Evolutionary conservation across 2,329 filamentous ascomycete genomes (phyloP).

Genomic region (Penicillium decumbens): DNA sequence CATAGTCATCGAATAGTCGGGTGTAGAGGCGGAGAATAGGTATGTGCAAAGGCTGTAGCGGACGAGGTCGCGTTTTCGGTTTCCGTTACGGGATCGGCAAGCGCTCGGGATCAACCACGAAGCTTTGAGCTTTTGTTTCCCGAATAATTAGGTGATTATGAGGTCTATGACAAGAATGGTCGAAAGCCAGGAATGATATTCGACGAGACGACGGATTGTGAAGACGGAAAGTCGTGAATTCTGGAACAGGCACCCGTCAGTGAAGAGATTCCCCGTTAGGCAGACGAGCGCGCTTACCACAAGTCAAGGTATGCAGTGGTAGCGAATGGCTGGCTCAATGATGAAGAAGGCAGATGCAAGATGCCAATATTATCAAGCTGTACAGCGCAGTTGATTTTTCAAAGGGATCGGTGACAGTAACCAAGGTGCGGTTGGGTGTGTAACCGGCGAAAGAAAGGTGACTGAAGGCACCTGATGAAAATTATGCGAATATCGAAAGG

Average conservation of each 20-base stretch:
- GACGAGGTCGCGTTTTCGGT: constrained; percentile 9
- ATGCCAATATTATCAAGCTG: constrained; percentile 19
- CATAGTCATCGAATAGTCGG: constrained; percentile 27
- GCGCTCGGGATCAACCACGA: constrained; percentile 29
- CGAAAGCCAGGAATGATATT: constrained; percentile 7
- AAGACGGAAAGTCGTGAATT: constrained; percentile 6
- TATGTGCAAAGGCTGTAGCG: constrained; percentile 28
- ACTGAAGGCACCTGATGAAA: constrained; percentile 2
- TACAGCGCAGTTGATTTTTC: constrained; percentile 12
- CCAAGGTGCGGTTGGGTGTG: background rate
- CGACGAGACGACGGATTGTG: constrained; percentile 4
- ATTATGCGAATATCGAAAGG: constrained; percentile 19
- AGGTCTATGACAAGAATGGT: constrained; percentile 17
- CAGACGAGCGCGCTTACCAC: constrained; percentile 18
- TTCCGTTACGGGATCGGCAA: constrained; percentile 12
- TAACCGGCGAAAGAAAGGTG: constrained; percentile 7
- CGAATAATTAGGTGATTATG: constrained; percentile 33
- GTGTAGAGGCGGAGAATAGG: constrained; percentile 15
- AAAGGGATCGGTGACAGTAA: background rate
- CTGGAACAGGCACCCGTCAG: constrained; percentile 6
- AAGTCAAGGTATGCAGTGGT: constrained; percentile 16
- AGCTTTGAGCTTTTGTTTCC: constrained; percentile 19
- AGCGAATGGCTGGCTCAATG: constrained; percentile 24
- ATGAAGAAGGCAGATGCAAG: constrained; percentile 5
- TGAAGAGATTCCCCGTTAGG: background rate